Conservation (phyloP, 768 basidiomycete species). For the Termitomyces sp. region DNA sequence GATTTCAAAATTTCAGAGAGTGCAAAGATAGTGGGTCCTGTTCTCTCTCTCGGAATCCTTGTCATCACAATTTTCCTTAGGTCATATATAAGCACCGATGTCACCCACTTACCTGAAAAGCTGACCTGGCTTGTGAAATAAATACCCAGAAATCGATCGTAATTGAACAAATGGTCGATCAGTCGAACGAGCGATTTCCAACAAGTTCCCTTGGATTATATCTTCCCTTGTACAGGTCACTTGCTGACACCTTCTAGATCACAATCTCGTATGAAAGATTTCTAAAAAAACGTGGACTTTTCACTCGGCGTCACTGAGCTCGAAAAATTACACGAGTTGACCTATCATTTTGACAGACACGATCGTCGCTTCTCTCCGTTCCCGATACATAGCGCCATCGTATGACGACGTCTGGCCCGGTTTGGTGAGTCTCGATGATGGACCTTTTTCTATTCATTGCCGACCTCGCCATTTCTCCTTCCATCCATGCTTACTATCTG, state of each 20-base stretch:
- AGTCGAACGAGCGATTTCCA: no score
- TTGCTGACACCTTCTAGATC: no score
- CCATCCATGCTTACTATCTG: not conserved
- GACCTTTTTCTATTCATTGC: not conserved
- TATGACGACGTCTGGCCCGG: not conserved
- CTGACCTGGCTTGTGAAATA: not conserved
- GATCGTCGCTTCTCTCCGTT: not conserved
- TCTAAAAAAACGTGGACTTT: no score
- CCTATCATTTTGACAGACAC: no score
- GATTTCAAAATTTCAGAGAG: no score
- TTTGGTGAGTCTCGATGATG: not conserved
- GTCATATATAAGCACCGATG: not conserved
- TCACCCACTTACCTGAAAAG: not conserved
- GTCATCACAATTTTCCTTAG: not conserved
- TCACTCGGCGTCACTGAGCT: no score
- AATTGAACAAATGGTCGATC: no score
- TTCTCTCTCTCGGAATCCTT: not conserved
- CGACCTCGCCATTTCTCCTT: not conserved
- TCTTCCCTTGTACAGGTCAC: no score
- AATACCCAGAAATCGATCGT: no score
- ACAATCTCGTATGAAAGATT: no score
- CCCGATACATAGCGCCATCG: not conserved
- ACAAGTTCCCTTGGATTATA: no score
- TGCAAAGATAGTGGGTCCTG: not conserved
- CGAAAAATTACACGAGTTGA: no score